A percentile compares a stretch with the other conserved stretches of the same genome.
Conservation (phyloP, 148 eudicot species). For the Rhododendron griersonianum region DNA sequence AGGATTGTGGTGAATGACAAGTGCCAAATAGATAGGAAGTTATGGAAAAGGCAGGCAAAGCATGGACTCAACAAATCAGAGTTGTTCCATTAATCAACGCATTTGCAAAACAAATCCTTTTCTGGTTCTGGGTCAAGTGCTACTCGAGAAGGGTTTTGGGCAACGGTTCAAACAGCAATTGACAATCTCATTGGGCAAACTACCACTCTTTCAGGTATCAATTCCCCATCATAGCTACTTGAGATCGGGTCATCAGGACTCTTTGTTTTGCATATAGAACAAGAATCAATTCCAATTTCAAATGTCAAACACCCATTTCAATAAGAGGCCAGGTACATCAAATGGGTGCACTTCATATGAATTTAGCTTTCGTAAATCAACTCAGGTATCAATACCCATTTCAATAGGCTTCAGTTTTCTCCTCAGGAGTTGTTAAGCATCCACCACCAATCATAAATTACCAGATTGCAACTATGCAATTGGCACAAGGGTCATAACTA, state of each 20-base stretch:
- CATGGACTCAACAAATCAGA: too few species aligned
- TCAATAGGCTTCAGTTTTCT: neutral
- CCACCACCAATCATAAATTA: too few species aligned
- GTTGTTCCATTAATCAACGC: neutral
- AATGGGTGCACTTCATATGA: neutral
- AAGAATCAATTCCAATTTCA: neutral
- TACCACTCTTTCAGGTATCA: neutral
- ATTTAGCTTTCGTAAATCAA: too few species aligned
- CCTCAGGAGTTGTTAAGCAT: too few species aligned
- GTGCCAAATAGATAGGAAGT: too few species aligned
- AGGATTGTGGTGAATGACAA: too few species aligned
- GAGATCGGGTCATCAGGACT: neutral
- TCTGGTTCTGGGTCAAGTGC: neutral
- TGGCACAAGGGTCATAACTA: too few species aligned
- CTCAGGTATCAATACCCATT: neutral
- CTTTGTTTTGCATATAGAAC: neutral
- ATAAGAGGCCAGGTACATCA: neutral
- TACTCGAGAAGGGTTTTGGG: too few species aligned
- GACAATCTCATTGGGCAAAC: neutral
- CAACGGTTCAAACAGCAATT: too few species aligned
- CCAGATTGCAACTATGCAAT: neutral
- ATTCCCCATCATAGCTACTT: neutral
- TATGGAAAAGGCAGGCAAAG: neutral
- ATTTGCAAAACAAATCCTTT: too few species aligned
- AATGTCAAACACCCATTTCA: too few species aligned